Evolutionary conservation across 352 stramenopile species (phyloP), one percentile per base, ranked within the genome.

Genomic region (Thraustotheca clavata): DNA sequence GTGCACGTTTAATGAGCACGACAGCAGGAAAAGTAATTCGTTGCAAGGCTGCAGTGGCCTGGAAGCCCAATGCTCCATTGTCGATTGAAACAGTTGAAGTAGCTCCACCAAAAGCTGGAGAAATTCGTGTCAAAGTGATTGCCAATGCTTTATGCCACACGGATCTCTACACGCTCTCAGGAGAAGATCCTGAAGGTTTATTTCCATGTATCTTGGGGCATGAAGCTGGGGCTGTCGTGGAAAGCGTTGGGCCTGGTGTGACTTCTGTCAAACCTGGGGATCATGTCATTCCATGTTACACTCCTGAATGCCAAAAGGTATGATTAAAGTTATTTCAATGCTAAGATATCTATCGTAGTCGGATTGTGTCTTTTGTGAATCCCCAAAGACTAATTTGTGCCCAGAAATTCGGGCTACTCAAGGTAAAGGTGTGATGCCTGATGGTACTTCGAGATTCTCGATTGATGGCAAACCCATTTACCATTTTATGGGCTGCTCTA

Each of bases 161-260:
- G 3, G 88, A 96, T 68, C 73, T 92, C 26, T 85, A 76, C 52
- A 85, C 76, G 24, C 66, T 80, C 12, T 67, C 52, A 52, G 88
- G 88, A 6, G 67, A 80, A 50, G 89, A 97, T 73, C 49, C 77
- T 14, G 83, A 91, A 67, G 83, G 85, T 26, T 70, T 95, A 1
- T 97, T 97, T 66, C 90, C 90, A 9, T 93, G 74, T 39, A 96
- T 97, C 66, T 71, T 97, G 27, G 90, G 90, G 11, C 90, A 97
- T 62, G 90, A 97, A 70, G 88, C 81, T 11, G 90, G 86, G 29
- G 88, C 80, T 49, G 77, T 93, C 29, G 87, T 96, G 3, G 87
- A 96, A 69, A 80, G 67, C 1, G 71, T 89, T 0, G 80, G 80
- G 24, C 67, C 77, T 33, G 80, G 80, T 12, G 90, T 97, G 3